Conservation (phyloP, 257 asterid species). For the Solanum pinnatisectum region DNA sequence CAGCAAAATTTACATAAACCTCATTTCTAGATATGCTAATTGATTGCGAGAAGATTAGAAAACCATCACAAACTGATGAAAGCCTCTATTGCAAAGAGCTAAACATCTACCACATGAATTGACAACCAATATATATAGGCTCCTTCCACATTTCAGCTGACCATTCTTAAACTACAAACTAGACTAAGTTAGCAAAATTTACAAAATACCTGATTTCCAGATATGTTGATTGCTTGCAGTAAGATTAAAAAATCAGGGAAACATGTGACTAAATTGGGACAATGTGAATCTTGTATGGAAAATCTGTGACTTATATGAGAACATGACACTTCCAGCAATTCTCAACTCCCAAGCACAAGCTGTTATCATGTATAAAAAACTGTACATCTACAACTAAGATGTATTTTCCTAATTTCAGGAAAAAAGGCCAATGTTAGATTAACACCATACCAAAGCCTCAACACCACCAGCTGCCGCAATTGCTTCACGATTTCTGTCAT, state of each 20-base stretch:
- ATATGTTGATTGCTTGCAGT: background rate
- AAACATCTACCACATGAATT: background rate
- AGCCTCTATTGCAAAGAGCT: background rate
- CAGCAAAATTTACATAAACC: background rate
- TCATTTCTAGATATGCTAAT: background rate
- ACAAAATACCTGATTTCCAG: background rate
- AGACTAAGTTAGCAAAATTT: background rate
- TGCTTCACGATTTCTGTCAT: slow-evolving; percentile 84
- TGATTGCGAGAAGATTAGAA: background rate
- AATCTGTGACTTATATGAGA: background rate
- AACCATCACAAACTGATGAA: background rate
- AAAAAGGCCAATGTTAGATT: background rate
- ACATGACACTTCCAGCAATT: background rate
- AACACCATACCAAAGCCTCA: slow-evolving; percentile 70
- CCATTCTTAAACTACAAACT: background rate
- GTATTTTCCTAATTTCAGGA: background rate
- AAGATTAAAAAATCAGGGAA: background rate
- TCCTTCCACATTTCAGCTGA: background rate
- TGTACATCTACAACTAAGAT: background rate
- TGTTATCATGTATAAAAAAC: background rate
- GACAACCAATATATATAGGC: background rate
- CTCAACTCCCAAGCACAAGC: background rate
- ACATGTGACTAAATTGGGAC: background rate
- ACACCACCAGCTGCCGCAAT: slow-evolving; percentile 85
- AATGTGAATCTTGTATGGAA: background rate